Evolutionary conservation across 805 yeast species (phyloP), one percentile per base, ranked within the genome.

Genomic region (Metschnikowia santaceciliae): DNA sequence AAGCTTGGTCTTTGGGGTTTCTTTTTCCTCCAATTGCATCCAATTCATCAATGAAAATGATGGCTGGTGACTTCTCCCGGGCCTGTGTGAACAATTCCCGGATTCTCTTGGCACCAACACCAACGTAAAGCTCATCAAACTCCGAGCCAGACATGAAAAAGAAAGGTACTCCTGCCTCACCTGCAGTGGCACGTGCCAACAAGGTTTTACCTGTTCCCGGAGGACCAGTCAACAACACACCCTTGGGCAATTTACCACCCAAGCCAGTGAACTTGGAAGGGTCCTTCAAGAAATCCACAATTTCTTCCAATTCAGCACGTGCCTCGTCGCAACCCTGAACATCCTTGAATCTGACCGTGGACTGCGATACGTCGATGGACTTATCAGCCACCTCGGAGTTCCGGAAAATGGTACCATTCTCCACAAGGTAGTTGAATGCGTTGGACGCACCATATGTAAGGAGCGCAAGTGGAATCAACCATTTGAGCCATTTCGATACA

Each of bases 251-350:
- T 69, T 91, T 91, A 47, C 99, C 99, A 58, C 99, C 99, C 46
- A 94, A 78, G 1, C 96, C 96, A 46, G 97, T 95, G 72, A 90
- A 94, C 68, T 89, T 88, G 17, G 96, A 82, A 19, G 99, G 99
- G 67, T 94, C 98, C 65, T 90, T 90, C 63, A 94, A 79, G 64
- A 94, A 94, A 53, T 92, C 97, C n/a, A 94, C 99, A 61, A 95
- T 88, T 70, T 94, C 99, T 69, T 94, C 97, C 56, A 94, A 78
- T 72, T 94, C 99, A 6, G 95, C 89, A 63, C 97, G 84, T 3
- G 99, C 99, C 74, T 94, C 99, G 70, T 95, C 99, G 54, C 92
- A 96, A 51, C 99, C 99, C 63, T 91, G 86, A 34, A 95, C 98
- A 67, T 94, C 99, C 42, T 83, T 81, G 68, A 94, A 94, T 65